Evolutionary conservation across 345 rosid genomes (phyloP), one percentile per base, ranked within the genome.

Genomic region (Raphanus raphanistrum): DNA sequence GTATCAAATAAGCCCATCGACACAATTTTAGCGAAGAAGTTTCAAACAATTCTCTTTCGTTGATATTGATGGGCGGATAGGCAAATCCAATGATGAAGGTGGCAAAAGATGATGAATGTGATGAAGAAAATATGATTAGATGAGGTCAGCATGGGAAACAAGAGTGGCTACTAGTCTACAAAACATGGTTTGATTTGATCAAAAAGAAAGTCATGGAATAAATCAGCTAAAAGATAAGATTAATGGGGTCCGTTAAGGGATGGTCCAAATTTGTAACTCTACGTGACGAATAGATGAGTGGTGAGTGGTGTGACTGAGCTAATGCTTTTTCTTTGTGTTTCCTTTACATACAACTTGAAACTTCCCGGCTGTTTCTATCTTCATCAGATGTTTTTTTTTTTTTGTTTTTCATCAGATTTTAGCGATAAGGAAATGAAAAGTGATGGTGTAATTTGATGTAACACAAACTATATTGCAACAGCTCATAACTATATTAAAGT

Each of bases 71-170:
- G 57, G 70, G 4, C 35, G 15, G 26, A 11, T 25, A 48, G 7
- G 54, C 59, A 77, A 71, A 41, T 12, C 50, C 28, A 41, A 57
- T 65, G 81, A 71, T 71, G 52, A 17, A 17, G 61, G 64, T 29
- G 16, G 58, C 75, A 77, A 77, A 63, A 70, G 65, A 76, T 70
- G 80, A 76, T 52, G 80, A 76, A n/a, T 68, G 73, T 21, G 80
- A 50, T 76, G 72, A 68, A 35, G 58, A 69, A 48, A 32, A 15
- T 48, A 48, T 13, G 75, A 69, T 26, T 52, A 15, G 58, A 52
- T 52, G 58, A 52, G 25, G 58, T 52, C 58, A 52, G 58, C 58
- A 52, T 52, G 25, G 9, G 21, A 52, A 52, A 43, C 52, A 43
- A 43, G 52, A 43, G 52, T 43, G 15, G 52, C 52, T 43, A 43